Base-by-base conservation (phyloP, 2,329 filamentous ascomycete species). In the Trichoderma endophyticum region DNA sequence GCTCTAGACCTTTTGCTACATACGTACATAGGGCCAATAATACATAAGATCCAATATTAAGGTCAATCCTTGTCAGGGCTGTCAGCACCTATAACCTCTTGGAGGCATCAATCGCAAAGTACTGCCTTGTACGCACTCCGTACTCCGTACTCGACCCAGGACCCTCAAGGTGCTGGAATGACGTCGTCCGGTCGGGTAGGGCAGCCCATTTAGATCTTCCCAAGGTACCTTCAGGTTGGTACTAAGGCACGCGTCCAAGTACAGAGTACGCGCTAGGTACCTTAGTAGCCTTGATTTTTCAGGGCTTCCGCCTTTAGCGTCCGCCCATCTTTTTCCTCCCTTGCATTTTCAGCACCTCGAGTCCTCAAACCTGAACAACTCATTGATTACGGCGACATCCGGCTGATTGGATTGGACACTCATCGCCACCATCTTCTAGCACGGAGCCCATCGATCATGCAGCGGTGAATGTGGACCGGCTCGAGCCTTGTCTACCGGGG, bases 401-500 rank as follows among this genome's bases (percentile, higher is more conserved):
- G 30, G 24, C 30, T 39, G 30, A 67, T n/a, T 59, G 32, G 64
- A 67, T n/a, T 59, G 32, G 64, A 67, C 30, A 12, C 36, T 24
- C 32, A 14, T 28, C n/a, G 43, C 15, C 48, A 14, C 15, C 34
- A 28, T 43, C 61, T 18, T 9, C 15, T 9, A 66, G 48, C 48
- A 39, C 62, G 28, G 39, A 34, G 43, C 8, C 7, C 11, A 54
- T 62, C 57, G 57, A 70, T 36, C 66, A 70, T 70, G 66, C 66
- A 61, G 36, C 28, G 66, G 57, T 70, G 57, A 70, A 70, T 70
- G 66, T 61, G 36, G 36, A 54, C 39, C 43, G 39, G 57, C 36
- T 62, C 66, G 15, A 62, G 57, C 57, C 66, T 70, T 70, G 66
- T 34, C 57, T 39, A 70, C 66, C 66, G 57, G 66, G 66, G 56